A percentile compares a stretch with the other conserved stretches of the same genome.
Conservation (phyloP, 768 basidiomycete genomes). For the Tulasnella sp. region DNA sequence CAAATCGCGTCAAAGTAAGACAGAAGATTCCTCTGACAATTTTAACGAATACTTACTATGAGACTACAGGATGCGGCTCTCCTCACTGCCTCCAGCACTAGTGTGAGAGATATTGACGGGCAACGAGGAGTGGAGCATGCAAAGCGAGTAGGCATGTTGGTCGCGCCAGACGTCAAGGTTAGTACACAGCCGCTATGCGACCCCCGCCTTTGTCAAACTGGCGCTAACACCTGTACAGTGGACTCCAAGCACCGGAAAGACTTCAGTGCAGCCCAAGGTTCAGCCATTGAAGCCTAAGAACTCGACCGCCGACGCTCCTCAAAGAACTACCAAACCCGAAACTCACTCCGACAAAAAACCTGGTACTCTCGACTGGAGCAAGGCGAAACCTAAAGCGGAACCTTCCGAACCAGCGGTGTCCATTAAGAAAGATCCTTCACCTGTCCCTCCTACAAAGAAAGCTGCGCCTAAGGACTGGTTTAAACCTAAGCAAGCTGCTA, state of each 20-base stretch:
- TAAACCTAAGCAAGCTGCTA: background rate
- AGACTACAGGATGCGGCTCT: slow-evolving; percentile 40
- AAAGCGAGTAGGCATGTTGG: slow-evolving; percentile 42
- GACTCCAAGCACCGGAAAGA: background rate
- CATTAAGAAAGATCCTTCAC: slow-evolving; percentile 12
- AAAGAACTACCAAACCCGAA: slow-evolving; percentile 15
- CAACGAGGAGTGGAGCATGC: slow-evolving; percentile 38
- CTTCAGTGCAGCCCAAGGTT: background rate
- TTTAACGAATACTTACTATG: background rate
- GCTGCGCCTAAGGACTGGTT: background rate
- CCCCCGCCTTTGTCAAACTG: background rate
- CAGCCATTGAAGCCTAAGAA: slow-evolving; percentile 28
- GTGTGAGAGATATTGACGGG: slow-evolving; percentile 33
- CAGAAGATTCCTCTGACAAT: background rate
- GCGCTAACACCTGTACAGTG: background rate
- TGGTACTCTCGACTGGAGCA: slow-evolving; percentile 58
- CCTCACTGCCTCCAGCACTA: slow-evolving; percentile 33
- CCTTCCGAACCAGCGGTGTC: background rate
- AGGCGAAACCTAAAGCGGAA: slow-evolving; percentile 41
- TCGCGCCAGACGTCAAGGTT: slow-evolving; percentile 43
- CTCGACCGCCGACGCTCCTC: slow-evolving; percentile 27
- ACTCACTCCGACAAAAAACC: slow-evolving; percentile 25
- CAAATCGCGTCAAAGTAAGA: slow-evolving; percentile 52
- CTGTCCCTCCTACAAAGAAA: slow-evolving; percentile 6
- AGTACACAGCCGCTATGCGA: background rate